These are phyloP conservation scores for Wickerhamomyces bisporus DNA, from an alignment of 805 yeast genomes.

Conservation along the genomic window DNA sequence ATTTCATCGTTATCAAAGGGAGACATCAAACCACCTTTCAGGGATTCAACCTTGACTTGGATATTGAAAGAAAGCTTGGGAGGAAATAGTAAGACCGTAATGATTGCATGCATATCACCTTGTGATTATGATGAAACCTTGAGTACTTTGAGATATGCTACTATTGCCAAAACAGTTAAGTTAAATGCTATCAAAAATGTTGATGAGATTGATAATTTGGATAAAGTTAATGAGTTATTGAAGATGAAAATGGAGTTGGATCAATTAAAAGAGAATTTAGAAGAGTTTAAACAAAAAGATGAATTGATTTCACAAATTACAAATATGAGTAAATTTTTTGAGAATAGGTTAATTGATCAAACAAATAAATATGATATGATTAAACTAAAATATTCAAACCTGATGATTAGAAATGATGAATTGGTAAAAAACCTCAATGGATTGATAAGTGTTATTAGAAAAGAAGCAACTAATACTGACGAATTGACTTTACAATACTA, in stretches of 20 bases:
- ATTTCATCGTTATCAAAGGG: conserved; percentile 42
- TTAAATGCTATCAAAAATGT: conserved; percentile 52
- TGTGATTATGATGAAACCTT: conserved; percentile 72
- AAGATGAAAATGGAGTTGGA: conserved; percentile 19
- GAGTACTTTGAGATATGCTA: conserved; percentile 75
- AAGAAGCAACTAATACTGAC: background rate
- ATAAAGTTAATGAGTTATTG: conserved; percentile 11
- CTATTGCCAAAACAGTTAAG: conserved; percentile 63
- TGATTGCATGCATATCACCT: conserved; percentile 86
- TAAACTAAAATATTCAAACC: conserved; percentile 6
- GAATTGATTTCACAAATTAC: conserved; percentile 14
- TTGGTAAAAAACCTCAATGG: conserved; percentile 4
- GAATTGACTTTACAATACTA: background rate
- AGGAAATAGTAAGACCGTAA: conserved; percentile 81
- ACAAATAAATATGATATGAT: conserved; percentile 20
- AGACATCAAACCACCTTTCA: conserved; percentile 26
- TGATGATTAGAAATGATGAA: conserved; percentile 1
- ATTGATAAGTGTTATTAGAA: conserved; percentile 6
- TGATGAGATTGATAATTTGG: conserved; percentile 11
- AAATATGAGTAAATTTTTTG: conserved; percentile 22
- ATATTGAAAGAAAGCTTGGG: conserved; percentile 69
- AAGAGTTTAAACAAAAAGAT: conserved; percentile 19
- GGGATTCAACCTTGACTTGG: conserved; percentile 76
- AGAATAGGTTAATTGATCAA: conserved; percentile 24
- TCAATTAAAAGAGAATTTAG: conserved; percentile 12